Evolutionary conservation across 805 yeast genomes (phyloP).

Genomic region (Cyberlindnera maclurae): DNA sequence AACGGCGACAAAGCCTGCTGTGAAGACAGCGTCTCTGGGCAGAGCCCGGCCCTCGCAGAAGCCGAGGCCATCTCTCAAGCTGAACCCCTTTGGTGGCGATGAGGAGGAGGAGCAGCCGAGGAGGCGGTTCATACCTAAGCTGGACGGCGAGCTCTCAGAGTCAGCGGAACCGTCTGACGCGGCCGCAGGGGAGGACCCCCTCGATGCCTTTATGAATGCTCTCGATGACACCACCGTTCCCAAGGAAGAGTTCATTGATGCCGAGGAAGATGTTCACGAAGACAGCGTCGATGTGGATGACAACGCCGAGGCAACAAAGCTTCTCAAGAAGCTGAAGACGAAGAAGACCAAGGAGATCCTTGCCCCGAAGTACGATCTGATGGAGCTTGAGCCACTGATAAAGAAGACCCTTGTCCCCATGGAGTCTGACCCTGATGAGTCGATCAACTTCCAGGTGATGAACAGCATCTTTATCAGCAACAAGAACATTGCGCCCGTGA

Average conservation of each 20-base stretch:
- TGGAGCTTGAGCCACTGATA: constrained; percentile 45
- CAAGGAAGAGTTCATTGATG: not conserved
- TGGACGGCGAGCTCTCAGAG: constrained; percentile 9
- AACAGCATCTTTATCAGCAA: constrained; percentile 35
- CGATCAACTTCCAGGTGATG: constrained; percentile 54
- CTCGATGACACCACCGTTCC: constrained; percentile 3
- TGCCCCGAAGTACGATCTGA: constrained; percentile 27
- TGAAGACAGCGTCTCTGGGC: constrained; percentile 5
- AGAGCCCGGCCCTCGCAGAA: no score
- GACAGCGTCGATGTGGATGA: constrained; percentile 26
- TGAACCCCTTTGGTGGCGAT: constrained; percentile 24
- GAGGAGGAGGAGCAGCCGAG: constrained; percentile 21
- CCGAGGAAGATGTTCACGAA: constrained; percentile 5
- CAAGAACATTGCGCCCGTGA: constrained; percentile 44
- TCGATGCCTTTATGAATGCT: constrained; percentile 39
- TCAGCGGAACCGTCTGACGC: not conserved
- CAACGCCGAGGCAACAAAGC: constrained; percentile 28
- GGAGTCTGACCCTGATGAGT: constrained; percentile 42
- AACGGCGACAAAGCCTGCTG: not conserved
- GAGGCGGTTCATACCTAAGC: constrained; percentile 17
- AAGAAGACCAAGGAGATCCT: constrained; percentile 43
- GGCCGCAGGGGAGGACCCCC: constrained; percentile 29
- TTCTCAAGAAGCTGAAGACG: constrained; percentile 34
- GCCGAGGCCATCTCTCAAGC: constrained; percentile 4
- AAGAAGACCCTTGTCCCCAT: constrained; percentile 55